Percentiles rank a stretch among this genome's conserved stretches.
Evolutionary conservation across 768 basidiomycete species (phyloP).

Genomic region (Psilocybe azurescens): DNA sequence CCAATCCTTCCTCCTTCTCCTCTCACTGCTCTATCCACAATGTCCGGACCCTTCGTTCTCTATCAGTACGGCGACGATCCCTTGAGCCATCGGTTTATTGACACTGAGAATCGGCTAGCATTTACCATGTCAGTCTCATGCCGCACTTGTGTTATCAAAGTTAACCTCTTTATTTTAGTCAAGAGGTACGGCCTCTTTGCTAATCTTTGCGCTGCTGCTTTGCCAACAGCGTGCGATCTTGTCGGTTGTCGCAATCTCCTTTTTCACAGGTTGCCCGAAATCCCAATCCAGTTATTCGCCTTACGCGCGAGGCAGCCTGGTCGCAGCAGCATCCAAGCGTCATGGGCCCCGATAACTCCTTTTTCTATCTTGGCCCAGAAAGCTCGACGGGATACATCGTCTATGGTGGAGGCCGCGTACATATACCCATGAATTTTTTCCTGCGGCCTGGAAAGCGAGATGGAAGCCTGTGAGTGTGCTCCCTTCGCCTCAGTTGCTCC

Average conservation of each 20-base stretch:
- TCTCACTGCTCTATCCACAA: constrained; percentile 30
- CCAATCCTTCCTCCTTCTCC: constrained; percentile 20
- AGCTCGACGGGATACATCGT: constrained; percentile 64
- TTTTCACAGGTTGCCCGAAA: constrained; percentile 52
- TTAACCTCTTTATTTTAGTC: constrained; percentile 6
- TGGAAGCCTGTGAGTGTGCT: constrained; percentile 60
- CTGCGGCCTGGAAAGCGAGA: constrained; percentile 62
- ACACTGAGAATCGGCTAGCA: constrained; percentile 64
- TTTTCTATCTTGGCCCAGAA: constrained; percentile 76
- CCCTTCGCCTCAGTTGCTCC: background rate
- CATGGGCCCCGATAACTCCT: constrained; percentile 83
- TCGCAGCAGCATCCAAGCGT: constrained; percentile 68
- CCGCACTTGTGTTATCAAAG: background rate
- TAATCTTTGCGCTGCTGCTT: background rate
- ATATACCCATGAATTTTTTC: constrained; percentile 58
- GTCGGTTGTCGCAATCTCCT: constrained; percentile 21
- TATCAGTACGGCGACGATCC: constrained; percentile 71
- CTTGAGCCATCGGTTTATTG: constrained; percentile 64
- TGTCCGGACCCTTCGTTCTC: constrained; percentile 47
- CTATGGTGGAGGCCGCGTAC: constrained; percentile 67
- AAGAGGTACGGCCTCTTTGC: constrained; percentile 16
- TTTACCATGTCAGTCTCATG: constrained; percentile 65
- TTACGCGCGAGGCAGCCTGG: constrained; percentile 72
- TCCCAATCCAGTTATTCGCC: constrained; percentile 67
- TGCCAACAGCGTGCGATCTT: constrained; percentile 3